phyloP scores from a whole-genome alignment of 2,329 filamentous ascomycete genomes.

The Triangularia verruculosa region DNA sequence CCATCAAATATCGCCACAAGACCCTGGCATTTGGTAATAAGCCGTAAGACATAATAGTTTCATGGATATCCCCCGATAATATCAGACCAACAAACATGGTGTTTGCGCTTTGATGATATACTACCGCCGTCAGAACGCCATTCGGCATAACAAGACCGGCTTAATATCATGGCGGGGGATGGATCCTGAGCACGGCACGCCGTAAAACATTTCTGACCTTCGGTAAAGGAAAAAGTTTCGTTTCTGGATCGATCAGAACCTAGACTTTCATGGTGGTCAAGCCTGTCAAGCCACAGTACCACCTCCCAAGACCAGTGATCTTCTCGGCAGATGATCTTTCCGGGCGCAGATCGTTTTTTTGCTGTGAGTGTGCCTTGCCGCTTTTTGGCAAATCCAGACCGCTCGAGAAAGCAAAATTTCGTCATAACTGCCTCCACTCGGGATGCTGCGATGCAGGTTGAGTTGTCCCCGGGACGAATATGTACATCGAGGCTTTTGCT shows the following conservation, averaged over 20 bases:
- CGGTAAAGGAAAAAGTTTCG: neutral
- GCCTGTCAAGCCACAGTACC: neutral
- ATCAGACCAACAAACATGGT: neutral
- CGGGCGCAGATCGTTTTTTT: neutral
- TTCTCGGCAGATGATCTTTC: neutral
- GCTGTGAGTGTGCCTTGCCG: neutral
- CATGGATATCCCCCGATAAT: neutral
- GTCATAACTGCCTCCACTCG: neutral
- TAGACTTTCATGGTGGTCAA: neutral
- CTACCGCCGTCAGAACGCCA: neutral
- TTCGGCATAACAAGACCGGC: neutral
- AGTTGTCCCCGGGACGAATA: neutral
- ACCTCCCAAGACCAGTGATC: neutral
- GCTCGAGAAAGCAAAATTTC: neutral
- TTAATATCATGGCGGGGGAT: neutral
- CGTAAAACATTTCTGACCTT: neutral
- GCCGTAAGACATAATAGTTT: neutral
- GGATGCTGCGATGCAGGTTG: neutral
- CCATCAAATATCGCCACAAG: neutral
- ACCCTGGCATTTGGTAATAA: neutral
- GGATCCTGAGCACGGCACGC: neutral
- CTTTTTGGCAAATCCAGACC: neutral
- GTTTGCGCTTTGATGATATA: slow-evolving; percentile 1
- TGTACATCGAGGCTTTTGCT: neutral
- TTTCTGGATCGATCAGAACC: neutral